Conservation (phyloP, 441 rosid species). For the Codiaeum variegatum region DNA sequence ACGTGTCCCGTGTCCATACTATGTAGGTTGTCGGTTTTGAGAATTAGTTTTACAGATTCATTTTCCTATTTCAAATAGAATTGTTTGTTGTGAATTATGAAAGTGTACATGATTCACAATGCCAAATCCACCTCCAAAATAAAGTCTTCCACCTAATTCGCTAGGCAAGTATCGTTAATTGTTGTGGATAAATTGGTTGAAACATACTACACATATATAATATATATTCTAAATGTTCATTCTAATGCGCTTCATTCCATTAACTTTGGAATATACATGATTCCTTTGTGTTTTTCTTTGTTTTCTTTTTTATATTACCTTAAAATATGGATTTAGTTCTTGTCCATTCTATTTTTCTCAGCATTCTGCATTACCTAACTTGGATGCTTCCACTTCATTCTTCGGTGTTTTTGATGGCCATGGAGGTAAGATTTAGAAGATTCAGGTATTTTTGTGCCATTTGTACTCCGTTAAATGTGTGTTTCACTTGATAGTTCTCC, state of each 20-base stretch:
- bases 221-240: neutral
- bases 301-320: neutral
- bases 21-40: neutral
- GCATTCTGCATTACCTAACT: conserved; percentile 83
- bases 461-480: conserved; percentile 11
- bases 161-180: neutral
- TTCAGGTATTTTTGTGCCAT: conserved; percentile 9
- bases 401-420: conserved; percentile 99
- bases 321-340: neutral
- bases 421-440: conserved; percentile 71
- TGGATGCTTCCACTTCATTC: conserved; percentile 77
- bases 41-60: neutral
- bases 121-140: conserved; percentile 1
- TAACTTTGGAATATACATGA: neutral
- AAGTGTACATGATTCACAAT: neutral
- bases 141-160: neutral
- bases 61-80: neutral
- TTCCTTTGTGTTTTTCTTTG: neutral
- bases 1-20: too few relatives aligned
- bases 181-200: too few relatives aligned
- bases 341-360: conserved; percentile 25
- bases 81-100: neutral
- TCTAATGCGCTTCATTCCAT: neutral
- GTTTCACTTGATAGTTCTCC: conserved; percentile 6
- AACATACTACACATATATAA: too few relatives aligned